Evolutionary conservation across 441 rosid genomes (phyloP), one percentile per base, ranked within the genome.

Genomic region (Adansonia rubrostipa): DNA sequence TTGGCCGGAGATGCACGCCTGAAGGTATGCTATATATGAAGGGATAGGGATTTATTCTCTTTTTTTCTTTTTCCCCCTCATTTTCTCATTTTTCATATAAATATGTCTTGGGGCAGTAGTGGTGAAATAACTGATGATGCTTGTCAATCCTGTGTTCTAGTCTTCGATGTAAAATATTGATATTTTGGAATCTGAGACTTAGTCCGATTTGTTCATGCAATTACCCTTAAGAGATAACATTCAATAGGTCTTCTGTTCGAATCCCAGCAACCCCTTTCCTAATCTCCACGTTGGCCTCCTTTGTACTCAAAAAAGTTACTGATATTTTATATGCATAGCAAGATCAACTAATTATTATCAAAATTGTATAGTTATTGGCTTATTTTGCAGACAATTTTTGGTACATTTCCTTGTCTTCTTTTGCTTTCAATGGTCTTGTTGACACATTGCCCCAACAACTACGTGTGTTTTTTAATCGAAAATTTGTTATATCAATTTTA

Each of bases 1-100:
- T 92, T 81, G 99, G 99, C 85, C 85, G 97, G 76, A 86, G 97
- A 82, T 97, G 97, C 89, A 92, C 98, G 4, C 91, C 98, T 24
- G 99, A 97, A 89, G 94, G 99, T 95, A 86, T 74, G 86, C 48
- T 10, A 72, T 70, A 1, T 9, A 17, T 66, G 13, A 65, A 65
- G 24, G 22, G 19, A n/a, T n/a, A 65, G 14, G 22, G 19, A n/a
- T n/a, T 66, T n/a, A 66, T 24, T 66, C 22, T 7, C 9, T 1
- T 58, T 19, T 79, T 75, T 5, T 9, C 9, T 5, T 54, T 53
- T 24, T 24, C 1, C 1, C 76, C 10, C 1, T 33, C 40, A 36
- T 36, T n/a, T n/a, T 11, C 73, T 20, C 73, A 10, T 48, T 69
- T 69, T 47, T 47, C 73, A 5, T 20, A 13, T 22, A 48, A 69